Evolutionary conservation across 2,329 filamentous ascomycete genomes (phyloP).

Genomic region (Alternaria tenuissima): DNA sequence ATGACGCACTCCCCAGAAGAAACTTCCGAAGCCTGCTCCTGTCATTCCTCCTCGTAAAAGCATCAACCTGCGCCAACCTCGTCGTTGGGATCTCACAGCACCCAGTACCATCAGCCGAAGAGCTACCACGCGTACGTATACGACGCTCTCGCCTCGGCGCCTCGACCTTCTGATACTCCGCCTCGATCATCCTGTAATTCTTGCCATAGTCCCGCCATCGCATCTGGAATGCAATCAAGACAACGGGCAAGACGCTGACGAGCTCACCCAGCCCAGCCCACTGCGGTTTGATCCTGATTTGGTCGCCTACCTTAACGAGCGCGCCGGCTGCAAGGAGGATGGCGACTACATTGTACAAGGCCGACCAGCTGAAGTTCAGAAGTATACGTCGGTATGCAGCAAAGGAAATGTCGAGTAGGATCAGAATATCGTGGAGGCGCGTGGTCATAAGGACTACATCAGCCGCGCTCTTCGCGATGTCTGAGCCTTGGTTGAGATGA

Average conservation of each 20-base stretch:
- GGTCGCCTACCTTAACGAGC: slow-evolving; percentile 51
- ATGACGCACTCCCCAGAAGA: not conserved
- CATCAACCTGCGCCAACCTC: slow-evolving; percentile 10
- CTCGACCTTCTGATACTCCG: slow-evolving; percentile 18
- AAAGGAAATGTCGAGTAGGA: slow-evolving; percentile 63
- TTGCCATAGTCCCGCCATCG: slow-evolving; percentile 46
- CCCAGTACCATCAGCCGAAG: slow-evolving; percentile 3
- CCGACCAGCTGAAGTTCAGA: slow-evolving; percentile 76
- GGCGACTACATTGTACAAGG: slow-evolving; percentile 74
- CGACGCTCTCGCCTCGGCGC: slow-evolving; percentile 8
- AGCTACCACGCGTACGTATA: not conserved
- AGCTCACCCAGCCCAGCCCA: slow-evolving; percentile 77
- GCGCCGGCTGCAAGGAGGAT: slow-evolving; percentile 70
- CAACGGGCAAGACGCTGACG: slow-evolving; percentile 76
- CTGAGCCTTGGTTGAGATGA: slow-evolving; percentile 67
- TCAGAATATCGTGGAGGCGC: slow-evolving; percentile 63
- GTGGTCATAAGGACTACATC: slow-evolving; percentile 73
- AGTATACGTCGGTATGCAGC: slow-evolving; percentile 53
- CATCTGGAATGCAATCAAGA: slow-evolving; percentile 64
- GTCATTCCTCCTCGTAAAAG: slow-evolving; percentile 4
- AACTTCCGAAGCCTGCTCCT: not conserved
- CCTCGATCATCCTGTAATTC: slow-evolving; percentile 28
- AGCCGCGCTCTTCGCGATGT: slow-evolving; percentile 72
- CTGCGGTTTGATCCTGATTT: slow-evolving; percentile 64
- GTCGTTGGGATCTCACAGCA: slow-evolving; percentile 10